A percentile compares a stretch with the other conserved stretches of the same genome.
These are phyloP conservation scores for Besnoitia besnoiti DNA, from an alignment of 169 alveolate genomes.

Conservation along the genomic window DNA sequence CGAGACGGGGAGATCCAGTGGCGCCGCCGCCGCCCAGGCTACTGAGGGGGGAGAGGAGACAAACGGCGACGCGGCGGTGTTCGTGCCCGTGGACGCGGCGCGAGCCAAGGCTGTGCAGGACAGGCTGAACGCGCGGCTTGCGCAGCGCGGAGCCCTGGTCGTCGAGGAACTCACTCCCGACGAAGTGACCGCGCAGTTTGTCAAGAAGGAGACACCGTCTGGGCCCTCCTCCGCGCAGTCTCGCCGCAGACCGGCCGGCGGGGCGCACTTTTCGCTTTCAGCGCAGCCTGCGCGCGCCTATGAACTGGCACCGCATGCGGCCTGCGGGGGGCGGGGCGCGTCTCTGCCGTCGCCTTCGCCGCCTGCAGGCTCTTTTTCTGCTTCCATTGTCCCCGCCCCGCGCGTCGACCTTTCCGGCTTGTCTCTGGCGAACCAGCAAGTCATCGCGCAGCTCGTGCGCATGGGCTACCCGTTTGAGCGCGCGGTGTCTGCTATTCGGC, in stretches of 20 bases:
- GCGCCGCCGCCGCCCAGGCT: not conserved
- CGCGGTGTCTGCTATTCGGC: not conserved
- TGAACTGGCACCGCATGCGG: too few relatives aligned
- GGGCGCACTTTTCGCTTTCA: not conserved
- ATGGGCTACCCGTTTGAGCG: conserved; percentile 27
- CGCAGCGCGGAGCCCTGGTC: not conserved
- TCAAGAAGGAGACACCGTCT: not conserved
- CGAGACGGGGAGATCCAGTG: too few relatives aligned
- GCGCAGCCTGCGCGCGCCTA: not conserved
- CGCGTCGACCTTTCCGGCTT: not conserved
- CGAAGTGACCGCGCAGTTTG: conserved; percentile 15
- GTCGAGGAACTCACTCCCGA: conserved; percentile 3
- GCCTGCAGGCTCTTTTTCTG: not conserved
- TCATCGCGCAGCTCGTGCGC: conserved; percentile 30
- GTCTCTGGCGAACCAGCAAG: conserved; percentile 13
- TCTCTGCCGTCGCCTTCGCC: not conserved
- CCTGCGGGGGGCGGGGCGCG: too few relatives aligned
- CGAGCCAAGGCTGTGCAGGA: not conserved
- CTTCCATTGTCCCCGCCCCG: not conserved
- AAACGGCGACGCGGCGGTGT: too few relatives aligned
- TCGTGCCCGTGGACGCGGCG: not conserved
- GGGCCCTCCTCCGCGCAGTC: not conserved
- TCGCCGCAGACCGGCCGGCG: not conserved
- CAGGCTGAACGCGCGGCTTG: not conserved
- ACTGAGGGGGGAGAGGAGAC: too few relatives aligned